Conservation (phyloP, 1,284 basidiomycete genomes). For the Moesziomyces globuligerus region DNA sequence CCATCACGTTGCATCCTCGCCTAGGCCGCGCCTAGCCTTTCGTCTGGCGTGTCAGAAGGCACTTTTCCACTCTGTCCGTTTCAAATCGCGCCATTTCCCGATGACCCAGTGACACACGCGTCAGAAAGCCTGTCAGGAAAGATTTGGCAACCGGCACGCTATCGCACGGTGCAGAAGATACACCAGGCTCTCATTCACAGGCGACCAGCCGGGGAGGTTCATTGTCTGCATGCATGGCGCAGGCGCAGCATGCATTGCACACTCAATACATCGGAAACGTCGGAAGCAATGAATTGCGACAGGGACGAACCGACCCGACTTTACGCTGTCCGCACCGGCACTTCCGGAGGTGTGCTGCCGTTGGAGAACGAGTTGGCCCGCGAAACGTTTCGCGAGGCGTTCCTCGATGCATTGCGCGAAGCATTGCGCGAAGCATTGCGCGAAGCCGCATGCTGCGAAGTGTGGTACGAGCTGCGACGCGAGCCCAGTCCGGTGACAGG, state of each 20-base stretch:
- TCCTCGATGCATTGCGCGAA: constrained; percentile 19
- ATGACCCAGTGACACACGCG: no score
- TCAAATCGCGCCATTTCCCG: no score
- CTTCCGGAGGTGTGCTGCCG: constrained; percentile 27
- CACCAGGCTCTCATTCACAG: no score
- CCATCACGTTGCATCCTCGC: background rate
- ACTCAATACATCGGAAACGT: background rate
- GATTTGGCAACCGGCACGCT: no score
- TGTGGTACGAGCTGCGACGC: constrained; percentile 38
- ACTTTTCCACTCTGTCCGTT: no score
- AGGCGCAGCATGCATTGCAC: background rate
- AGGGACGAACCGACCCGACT: no score
- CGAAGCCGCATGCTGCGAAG: constrained; percentile 33
- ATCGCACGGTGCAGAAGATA: no score
- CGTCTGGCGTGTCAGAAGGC: no score
- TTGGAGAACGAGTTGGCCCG: constrained; percentile 33
- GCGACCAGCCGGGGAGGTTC: background rate
- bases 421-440: constrained; percentile 32
- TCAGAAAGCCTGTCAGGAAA: no score
- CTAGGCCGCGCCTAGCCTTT: no score
- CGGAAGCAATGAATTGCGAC: background rate
- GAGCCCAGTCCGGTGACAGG: constrained; percentile 27
- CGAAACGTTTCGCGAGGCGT: constrained; percentile 26
- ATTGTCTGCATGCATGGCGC: background rate
- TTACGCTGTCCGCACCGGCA: constrained; percentile 21